Evolutionary conservation across 345 rosid species (phyloP).

Genomic region (Moricandia arvensis): DNA sequence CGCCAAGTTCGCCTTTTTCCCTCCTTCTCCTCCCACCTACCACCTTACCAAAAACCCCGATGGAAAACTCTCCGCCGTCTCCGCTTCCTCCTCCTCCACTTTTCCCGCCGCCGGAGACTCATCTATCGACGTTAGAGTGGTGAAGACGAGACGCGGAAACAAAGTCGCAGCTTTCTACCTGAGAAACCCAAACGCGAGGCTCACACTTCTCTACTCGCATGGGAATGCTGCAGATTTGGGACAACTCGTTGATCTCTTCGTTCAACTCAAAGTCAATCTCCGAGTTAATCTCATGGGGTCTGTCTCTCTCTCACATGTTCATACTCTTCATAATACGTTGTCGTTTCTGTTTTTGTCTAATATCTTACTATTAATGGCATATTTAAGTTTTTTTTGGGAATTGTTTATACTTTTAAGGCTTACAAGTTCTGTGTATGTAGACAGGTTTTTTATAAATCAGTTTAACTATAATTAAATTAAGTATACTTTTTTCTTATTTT

Average conservation of each 20-base stretch:
- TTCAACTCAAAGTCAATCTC: conserved; percentile 96
- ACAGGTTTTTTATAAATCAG: neutral
- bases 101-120: conserved; percentile 66
- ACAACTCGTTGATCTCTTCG: conserved; percentile 96
- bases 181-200: conserved; percentile 82
- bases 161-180: conserved; percentile 87
- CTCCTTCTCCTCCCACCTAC: conserved; percentile 98
- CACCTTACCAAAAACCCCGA: conserved; percentile 64
- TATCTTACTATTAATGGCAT: neutral
- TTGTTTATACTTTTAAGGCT: neutral
- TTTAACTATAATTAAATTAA: neutral
- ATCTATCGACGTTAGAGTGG: conserved; percentile 67
- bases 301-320: conserved; percentile 4
- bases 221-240: conserved; percentile 99
- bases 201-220: conserved; percentile 92
- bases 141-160: conserved; percentile 76
- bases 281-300: conserved; percentile 93
- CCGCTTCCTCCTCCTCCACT: conserved; percentile 60
- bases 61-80: conserved; percentile 65
- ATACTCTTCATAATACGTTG: neutral
- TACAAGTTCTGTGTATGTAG: neutral
- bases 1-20: conserved; percentile 94
- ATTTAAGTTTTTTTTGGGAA: neutral
- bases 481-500: neutral
- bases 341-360: neutral